Base-by-base conservation (phyloP, 208 protist genomes). In the Wallacemonas rigidus region DNA sequence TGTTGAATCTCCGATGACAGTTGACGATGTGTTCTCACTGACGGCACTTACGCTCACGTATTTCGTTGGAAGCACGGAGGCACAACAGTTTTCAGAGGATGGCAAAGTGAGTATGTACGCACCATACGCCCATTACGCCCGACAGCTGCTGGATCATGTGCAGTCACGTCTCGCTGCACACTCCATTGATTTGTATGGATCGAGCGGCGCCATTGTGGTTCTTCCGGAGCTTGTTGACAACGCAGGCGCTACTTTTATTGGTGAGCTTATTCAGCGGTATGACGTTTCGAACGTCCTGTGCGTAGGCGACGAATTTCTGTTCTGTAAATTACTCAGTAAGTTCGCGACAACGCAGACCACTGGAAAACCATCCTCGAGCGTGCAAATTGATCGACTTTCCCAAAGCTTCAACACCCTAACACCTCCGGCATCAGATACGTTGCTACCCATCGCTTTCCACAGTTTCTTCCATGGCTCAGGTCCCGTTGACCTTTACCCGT, bases 401-500 rank as follows among this genome's bases (percentile, higher is more conserved):
- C 75, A 85, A 41, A 92, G 77, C 41, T 89, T 81, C 61, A 84
- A 67, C 50, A 55, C 71, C 41, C 47, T 82, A n/a, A 71, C 77
- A 2, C 57, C 79, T 58, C 4, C 50, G 7, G 47, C 55, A 2
- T 44, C 77, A 1, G 85, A 88, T 40, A 60, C 71, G 35, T 44
- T 90, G 15, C 63, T 92, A 50, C 77, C 89, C 6, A 64, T 64
- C 2, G 70, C 51, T 35, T 85, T 92, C 54, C 83, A 83, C 47
- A 79, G 80, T 47, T 94, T 87, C 75, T 96, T 96, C 80, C 75
- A 86, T 35, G 91, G 89, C 17, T 76, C 76, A 3, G 89, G 91
- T 11, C 64, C 85, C 55, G 73, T 92, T 12, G 76, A 72, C 40
- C 60, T 96, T 40, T 81, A 86, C 47, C 89, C 88, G 9, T 89